A percentile compares a stretch with the other conserved stretches of the same genome.
phyloP scores from a whole-genome alignment of 164 flowering plant genomes.

The Hamamelis virginiana region DNA sequence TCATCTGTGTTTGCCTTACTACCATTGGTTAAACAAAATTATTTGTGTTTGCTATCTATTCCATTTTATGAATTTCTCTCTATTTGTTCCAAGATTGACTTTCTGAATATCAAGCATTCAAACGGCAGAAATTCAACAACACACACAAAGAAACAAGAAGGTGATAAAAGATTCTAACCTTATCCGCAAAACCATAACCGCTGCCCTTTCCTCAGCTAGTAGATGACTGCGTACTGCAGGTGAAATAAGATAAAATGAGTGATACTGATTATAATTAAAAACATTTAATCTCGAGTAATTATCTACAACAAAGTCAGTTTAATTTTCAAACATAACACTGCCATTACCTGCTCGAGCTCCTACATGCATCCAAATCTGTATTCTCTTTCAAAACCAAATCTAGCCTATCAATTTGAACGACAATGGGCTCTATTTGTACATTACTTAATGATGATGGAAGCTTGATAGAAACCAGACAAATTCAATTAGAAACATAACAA shows the following conservation, averaged over 20 bases:
- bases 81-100: too few relatives aligned
- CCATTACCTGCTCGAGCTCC: conserved; percentile 52
- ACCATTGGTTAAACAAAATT: neutral
- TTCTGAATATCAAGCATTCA: neutral
- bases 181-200: conserved; percentile 98
- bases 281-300: neutral
- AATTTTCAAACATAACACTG: conserved; percentile 2
- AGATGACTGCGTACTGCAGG: conserved; percentile 53
- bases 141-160: neutral
- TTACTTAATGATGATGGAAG: conserved; percentile 79
- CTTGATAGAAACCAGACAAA: conserved; percentile 33
- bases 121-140: neutral
- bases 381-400: conserved; percentile 94
- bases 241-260: conserved; percentile 1
- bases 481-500: neutral
- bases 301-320: neutral
- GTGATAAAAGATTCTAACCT: conserved; percentile 46
- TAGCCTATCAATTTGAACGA: conserved; percentile 84
- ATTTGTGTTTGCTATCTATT: neutral
- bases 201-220: conserved; percentile 64
- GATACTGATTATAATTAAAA: neutral
- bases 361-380: conserved; percentile 43
- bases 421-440: conserved; percentile 89
- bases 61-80: neutral
- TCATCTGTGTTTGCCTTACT: too few relatives aligned